These are phyloP conservation scores for Solanum hybrid DNA, from an alignment of 305 asterid genomes.

Conservation along the genomic window DNA sequence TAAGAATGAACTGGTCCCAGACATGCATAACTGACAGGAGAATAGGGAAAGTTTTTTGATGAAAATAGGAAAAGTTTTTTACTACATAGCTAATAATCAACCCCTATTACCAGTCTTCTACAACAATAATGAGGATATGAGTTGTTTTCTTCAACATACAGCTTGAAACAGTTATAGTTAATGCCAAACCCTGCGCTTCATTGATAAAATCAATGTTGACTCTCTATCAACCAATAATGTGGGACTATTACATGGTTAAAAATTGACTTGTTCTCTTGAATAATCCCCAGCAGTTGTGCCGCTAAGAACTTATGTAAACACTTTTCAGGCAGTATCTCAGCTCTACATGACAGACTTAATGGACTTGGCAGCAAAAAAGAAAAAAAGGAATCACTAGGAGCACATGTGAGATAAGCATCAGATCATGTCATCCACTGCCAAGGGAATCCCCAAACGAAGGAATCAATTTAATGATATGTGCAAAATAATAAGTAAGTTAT, in stretches of 20 bases:
- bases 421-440: neutral
- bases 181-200: neutral
- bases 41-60: neutral
- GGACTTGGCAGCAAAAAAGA: neutral
- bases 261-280: neutral
- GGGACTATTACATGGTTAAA: neutral
- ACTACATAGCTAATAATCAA: neutral
- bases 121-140: neutral
- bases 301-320: neutral
- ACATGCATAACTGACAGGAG: neutral
- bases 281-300: neutral
- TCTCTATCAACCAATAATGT: neutral
- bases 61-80: neutral
- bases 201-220: neutral
- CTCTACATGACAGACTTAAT: neutral
- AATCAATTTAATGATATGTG: neutral
- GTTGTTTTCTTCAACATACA: neutral
- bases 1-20: neutral
- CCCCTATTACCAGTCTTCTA: neutral
- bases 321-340: neutral
- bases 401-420: neutral
- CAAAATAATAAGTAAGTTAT: neutral
- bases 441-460: neutral
- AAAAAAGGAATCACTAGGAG: neutral
- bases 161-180: neutral